Percentiles rank a stretch among this genome's conserved stretches.
phyloP scores from a whole-genome alignment of 2,329 filamentous ascomycete species.

The Fusarium odoratissimum region DNA sequence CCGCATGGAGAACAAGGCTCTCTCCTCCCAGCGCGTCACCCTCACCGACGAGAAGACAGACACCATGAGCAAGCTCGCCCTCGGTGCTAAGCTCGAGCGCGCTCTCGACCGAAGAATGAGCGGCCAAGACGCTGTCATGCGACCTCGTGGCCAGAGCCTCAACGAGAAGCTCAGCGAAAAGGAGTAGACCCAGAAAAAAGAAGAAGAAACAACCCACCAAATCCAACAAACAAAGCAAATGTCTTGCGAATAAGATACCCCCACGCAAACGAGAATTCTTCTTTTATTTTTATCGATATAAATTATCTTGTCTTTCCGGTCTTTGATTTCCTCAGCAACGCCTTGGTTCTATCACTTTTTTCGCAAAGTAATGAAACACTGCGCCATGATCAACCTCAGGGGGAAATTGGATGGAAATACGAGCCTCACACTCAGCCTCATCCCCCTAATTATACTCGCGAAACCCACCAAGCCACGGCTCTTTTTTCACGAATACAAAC shows the following conservation, averaged over 20 bases:
- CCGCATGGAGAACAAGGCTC: slow-evolving; percentile 89
- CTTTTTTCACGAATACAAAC: slow-evolving; percentile 27
- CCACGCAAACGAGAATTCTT: slow-evolving; percentile 20
- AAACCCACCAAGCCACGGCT: slow-evolving; percentile 10
- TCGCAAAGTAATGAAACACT: slow-evolving; percentile 12
- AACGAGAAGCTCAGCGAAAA: slow-evolving; percentile 51
- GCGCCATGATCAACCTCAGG: slow-evolving; percentile 2
- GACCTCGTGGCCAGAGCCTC: slow-evolving; percentile 59
- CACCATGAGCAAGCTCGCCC: slow-evolving; percentile 84
- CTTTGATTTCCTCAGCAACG: slow-evolving; percentile 10
- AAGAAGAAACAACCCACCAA: slow-evolving; percentile 13
- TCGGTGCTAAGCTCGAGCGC: slow-evolving; percentile 90
- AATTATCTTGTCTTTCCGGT: slow-evolving; percentile 6
- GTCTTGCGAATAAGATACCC: slow-evolving; percentile 35
- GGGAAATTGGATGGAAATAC: slow-evolving; percentile 9
- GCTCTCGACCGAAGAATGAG: slow-evolving; percentile 88
- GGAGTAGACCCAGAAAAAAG: slow-evolving; percentile 12
- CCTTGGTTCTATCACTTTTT: not conserved
- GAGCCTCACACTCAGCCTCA: slow-evolving; percentile 15
- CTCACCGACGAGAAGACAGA: slow-evolving; percentile 84
- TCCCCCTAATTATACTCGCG: slow-evolving; percentile 12
- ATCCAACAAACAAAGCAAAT: slow-evolving; percentile 16
- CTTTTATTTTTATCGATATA: slow-evolving; percentile 10
- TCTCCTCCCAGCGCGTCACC: slow-evolving; percentile 78
- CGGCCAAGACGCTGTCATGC: slow-evolving; percentile 88